Conservation (phyloP, 225 moss, liverwort and hornwort species). For the Rhytidiadelphus loreus region DNA sequence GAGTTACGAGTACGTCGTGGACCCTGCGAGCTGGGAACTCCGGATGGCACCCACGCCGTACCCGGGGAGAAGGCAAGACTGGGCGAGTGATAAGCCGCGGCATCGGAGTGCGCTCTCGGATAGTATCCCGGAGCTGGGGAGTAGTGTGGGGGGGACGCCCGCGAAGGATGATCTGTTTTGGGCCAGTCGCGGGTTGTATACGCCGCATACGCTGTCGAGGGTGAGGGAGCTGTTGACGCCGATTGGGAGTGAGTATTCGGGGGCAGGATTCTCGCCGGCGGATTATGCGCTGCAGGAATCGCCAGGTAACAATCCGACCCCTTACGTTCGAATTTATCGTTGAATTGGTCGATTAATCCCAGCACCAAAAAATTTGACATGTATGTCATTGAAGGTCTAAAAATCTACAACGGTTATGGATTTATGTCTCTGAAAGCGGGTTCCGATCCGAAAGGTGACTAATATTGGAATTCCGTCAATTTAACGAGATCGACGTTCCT, state of each 20-base stretch:
- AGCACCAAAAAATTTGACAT: not conserved
- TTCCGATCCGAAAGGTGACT: not conserved
- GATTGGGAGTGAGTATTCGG: constrained; percentile 25
- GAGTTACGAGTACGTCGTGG: constrained; percentile 80
- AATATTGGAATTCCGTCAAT: not conserved
- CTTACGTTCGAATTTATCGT: not conserved
- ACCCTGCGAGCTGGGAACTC: constrained; percentile 80
- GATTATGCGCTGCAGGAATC: not conserved
- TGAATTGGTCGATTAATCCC: not conserved
- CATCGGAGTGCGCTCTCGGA: constrained; percentile 87
- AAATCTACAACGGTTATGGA: not conserved
- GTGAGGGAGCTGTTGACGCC: constrained; percentile 41
- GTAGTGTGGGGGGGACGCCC: constrained; percentile 48
- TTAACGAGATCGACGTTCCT: no score
- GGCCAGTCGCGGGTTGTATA: constrained; percentile 67
- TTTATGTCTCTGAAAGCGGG: not conserved
- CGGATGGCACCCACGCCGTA: constrained; percentile 83
- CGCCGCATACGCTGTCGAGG: constrained; percentile 36
- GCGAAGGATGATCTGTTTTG: constrained; percentile 81
- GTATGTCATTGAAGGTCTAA: not conserved
- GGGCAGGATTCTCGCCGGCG: constrained; percentile 29
- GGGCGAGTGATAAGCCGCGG: constrained; percentile 33
- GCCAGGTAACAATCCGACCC: not conserved
- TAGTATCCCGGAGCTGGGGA: constrained; percentile 73
- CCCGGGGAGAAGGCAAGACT: constrained; percentile 45